Conservation (phyloP, 2,329 filamentous ascomycete genomes). For the Claviceps monticola region DNA sequence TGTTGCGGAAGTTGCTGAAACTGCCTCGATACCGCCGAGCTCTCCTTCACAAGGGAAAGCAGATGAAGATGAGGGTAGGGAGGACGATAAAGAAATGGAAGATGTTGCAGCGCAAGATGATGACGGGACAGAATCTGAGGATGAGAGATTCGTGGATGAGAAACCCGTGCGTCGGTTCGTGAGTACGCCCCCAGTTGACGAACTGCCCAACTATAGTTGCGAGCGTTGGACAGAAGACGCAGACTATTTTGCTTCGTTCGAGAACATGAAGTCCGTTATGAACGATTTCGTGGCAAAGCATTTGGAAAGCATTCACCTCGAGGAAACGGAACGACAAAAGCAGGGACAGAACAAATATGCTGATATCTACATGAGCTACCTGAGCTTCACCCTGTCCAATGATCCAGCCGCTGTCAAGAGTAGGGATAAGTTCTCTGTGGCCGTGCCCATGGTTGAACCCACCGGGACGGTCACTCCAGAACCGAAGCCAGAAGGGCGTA, state of each 20-base stretch:
- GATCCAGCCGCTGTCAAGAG: slow-evolving; percentile 41
- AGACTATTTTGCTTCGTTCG: slow-evolving; percentile 27
- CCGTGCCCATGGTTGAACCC: slow-evolving; percentile 21
- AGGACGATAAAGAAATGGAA: background rate
- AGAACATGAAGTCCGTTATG: slow-evolving; percentile 24
- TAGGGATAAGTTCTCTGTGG: slow-evolving; percentile 36
- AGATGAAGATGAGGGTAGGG: background rate
- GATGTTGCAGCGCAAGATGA: slow-evolving; percentile 25
- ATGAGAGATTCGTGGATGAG: slow-evolving; percentile 34
- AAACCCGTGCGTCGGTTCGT: slow-evolving; percentile 37
- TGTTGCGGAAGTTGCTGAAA: slow-evolving; percentile 10
- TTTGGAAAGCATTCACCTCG: slow-evolving; percentile 27
- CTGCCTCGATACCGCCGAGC: slow-evolving; percentile 24
- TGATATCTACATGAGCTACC: slow-evolving; percentile 35
- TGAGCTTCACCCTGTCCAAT: slow-evolving; percentile 41
- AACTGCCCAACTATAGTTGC: slow-evolving; percentile 33
- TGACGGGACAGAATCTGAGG: slow-evolving; percentile 38
- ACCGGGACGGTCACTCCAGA: slow-evolving; percentile 32
- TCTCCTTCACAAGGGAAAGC: slow-evolving; percentile 28
- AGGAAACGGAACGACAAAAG: slow-evolving; percentile 24
- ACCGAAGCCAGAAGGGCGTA: slow-evolving; percentile 41
- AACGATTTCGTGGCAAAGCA: slow-evolving; percentile 32
- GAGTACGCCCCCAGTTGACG: slow-evolving; percentile 40
- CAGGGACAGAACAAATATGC: slow-evolving; percentile 28
- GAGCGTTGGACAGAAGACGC: slow-evolving; percentile 35